These are phyloP conservation scores for Corrigiola litoralis DNA, from an alignment of 179 eudicot genomes.

Conservation along the genomic window DNA sequence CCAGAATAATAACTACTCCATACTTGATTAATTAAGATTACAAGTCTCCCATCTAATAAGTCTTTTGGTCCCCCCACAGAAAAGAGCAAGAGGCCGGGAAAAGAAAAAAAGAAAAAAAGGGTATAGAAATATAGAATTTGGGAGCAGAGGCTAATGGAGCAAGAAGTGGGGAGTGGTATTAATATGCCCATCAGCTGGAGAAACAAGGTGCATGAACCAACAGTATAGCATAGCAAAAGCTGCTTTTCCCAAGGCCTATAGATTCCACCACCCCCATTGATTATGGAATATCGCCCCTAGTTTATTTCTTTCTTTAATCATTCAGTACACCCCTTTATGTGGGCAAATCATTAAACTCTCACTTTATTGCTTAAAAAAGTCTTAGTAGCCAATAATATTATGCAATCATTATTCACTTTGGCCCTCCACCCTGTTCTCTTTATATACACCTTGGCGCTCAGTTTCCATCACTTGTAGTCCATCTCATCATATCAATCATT, in stretches of 20 bases:
- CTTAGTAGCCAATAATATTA: not conserved
- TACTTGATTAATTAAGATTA: too few species aligned
- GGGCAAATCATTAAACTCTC: constrained; percentile 21
- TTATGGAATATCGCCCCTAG: constrained; percentile 27
- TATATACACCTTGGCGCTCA: constrained; percentile 13
- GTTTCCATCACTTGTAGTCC: constrained; percentile 9
- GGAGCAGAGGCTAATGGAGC: too few species aligned
- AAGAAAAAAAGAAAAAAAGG: not conserved
- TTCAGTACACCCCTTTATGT: constrained; percentile 3
- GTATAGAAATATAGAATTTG: not conserved
- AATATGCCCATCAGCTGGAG: too few species aligned
- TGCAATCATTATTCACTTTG: constrained; percentile 9
- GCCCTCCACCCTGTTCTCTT: not conserved
- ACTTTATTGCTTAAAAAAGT: not conserved
- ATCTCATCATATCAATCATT: constrained; percentile 6
- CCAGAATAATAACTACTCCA: not conserved
- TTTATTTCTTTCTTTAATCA: constrained; percentile 7
- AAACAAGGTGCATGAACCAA: constrained; percentile 32
- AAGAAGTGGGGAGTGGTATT: too few species aligned
- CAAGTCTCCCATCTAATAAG: not conserved
- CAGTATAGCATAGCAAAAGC: constrained; percentile 6
- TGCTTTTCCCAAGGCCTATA: constrained; percentile 33
- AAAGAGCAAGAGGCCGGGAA: too few species aligned
- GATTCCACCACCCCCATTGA: constrained; percentile 28
- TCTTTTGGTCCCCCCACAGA: constrained; percentile 9